A percentile compares a stretch with the other conserved stretches of the same genome.
These are phyloP conservation scores for Ophiostoma novo-ulmi DNA, from an alignment of 2,329 filamentous ascomycete genomes.

Conservation along the genomic window DNA sequence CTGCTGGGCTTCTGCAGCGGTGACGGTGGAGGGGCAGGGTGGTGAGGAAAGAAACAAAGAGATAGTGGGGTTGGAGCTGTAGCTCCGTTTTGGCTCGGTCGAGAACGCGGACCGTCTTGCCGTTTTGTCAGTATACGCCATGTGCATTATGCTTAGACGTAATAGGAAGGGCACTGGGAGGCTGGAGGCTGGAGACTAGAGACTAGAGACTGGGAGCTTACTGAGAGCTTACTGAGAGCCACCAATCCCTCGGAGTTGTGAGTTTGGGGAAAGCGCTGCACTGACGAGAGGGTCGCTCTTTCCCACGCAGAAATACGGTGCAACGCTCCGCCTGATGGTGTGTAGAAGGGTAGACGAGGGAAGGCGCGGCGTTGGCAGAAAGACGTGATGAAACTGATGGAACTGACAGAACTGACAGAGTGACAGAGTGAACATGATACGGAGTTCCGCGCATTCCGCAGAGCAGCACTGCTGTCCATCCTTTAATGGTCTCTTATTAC, in stretches of 20 bases:
- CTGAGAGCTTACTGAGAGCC: constrained; percentile 18
- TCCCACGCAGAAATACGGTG: constrained; percentile 21
- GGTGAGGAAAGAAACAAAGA: background rate
- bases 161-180: background rate
- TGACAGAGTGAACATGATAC: background rate
- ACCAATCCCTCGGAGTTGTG: background rate
- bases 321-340: background rate
- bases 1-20: constrained; percentile 8
- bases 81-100: constrained; percentile 19
- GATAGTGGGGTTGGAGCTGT: constrained; percentile 18
- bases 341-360: constrained; percentile 1
- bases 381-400: background rate
- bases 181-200: too few relatives aligned
- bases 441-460: constrained; percentile 22
- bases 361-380: constrained; percentile 10
- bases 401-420: background rate
- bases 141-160: constrained; percentile 3
- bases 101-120: background rate
- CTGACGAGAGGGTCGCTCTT: constrained; percentile 19
- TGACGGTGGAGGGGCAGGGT: constrained; percentile 16
- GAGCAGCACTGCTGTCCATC: too few relatives aligned
- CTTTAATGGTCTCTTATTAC: background rate
- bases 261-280: background rate
- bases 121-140: background rate
- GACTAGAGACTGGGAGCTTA: too few relatives aligned